Conservation (phyloP, 2,329 filamentous ascomycete species). For the Penicillium glabrum region DNA sequence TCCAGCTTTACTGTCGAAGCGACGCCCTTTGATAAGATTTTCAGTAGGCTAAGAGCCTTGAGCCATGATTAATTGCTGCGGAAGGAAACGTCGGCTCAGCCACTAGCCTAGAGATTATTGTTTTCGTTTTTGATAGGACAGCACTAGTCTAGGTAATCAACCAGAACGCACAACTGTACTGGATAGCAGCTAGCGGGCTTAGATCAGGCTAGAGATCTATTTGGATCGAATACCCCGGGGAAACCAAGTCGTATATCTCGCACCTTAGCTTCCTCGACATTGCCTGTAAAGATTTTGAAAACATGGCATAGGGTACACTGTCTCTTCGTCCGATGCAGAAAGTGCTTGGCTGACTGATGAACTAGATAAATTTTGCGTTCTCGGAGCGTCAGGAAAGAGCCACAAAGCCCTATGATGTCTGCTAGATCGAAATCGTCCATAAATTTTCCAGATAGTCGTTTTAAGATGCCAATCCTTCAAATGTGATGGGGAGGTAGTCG, state of each 20-base stretch:
- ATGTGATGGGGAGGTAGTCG: conserved; percentile 38
- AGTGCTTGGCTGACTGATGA: conserved; percentile 31
- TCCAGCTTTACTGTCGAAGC: conserved; percentile 20
- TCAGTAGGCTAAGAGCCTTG: conserved; percentile 24
- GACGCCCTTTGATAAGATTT: conserved; percentile 4
- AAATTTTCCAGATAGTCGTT: conserved; percentile 1
- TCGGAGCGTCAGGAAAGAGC: conserved; percentile 25
- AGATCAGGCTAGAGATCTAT: conserved; percentile 7
- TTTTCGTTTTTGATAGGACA: background rate
- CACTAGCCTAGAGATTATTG: conserved; percentile 7
- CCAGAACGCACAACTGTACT: conserved; percentile 39
- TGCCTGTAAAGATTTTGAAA: conserved; percentile 34
- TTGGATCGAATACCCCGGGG: conserved; percentile 19
- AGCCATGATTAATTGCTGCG: conserved; percentile 28
- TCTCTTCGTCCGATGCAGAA: conserved; percentile 6
- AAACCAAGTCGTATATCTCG: conserved; percentile 37
- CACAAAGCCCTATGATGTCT: conserved; percentile 20
- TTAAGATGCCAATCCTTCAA: conserved; percentile 33
- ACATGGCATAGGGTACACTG: conserved; percentile 31
- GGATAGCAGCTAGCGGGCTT: conserved; percentile 28
- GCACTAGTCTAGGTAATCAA: conserved; percentile 29
- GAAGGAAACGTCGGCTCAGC: conserved; percentile 18
- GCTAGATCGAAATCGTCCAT: background rate
- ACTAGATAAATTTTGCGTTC: conserved; percentile 19
- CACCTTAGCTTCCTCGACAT: conserved; percentile 30